Base-by-base conservation (phyloP, 805 yeast species). In the Barnettozyma wickerhamii region DNA sequence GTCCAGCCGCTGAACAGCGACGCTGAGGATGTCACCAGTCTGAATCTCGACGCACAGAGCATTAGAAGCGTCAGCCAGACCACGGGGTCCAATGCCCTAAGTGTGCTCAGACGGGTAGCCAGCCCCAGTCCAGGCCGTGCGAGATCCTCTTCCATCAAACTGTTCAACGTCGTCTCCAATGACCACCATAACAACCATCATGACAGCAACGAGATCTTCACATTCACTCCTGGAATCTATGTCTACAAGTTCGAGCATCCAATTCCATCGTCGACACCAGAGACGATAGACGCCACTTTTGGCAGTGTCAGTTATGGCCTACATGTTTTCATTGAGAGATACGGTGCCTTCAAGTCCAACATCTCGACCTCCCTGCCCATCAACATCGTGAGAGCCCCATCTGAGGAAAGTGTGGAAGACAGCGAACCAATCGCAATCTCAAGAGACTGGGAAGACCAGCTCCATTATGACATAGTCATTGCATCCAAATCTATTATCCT, bases 381-480 rank as follows among this genome's bases (percentile, higher is more conserved):
- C 2, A 69, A 67, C 2, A 65, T 93, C 14, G 75, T 93, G 4
- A 69, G 99, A 47, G 72, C 89, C 0, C 90, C 90, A 10, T 71
- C 86, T 1, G 89, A 84, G 42, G 76, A 75, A 29, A 84, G 88
- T 30, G 73, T 83, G 19, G 98, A 93, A 58, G 91, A 85, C 55
- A 81, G 84, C 47, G 99, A 93, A 58, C 98, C 99, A 0, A 91
- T 93, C 40, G 85, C 88, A 5, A 88, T 93, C 28, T 73, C 83
- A 20, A 72, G 95, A 45, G 91, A 86, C 49, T 93, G 99, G 99
- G 98, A 91, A 60, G 89, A 86, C 58, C 87, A 85, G 58, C 63
- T 93, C 24, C 81, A 81, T 50, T 93, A 93, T 58, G 97, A 93
- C 55, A 88, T 93, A 33, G 79, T 89, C 15, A 81, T 93, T 40